Evolutionary conservation across 169 alveolate genomes (phyloP), one percentile per base, ranked within the genome.

Genomic region (Plasmodium fragile): DNA sequence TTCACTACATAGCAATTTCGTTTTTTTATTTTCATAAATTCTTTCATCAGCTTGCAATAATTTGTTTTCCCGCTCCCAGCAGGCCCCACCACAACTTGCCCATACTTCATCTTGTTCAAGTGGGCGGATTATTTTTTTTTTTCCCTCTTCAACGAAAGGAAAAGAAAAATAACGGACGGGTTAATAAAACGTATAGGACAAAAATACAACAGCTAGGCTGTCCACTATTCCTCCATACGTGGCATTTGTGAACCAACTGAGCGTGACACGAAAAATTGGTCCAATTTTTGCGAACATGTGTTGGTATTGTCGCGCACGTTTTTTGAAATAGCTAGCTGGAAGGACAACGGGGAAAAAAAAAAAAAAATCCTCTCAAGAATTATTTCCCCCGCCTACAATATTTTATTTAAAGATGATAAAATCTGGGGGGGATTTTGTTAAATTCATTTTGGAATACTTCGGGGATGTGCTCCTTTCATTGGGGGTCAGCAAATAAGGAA

Each of bases 31-130:
- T 95, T 96, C 78, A 98, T 98, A 90, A 98, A 98, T 78, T 98
- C 99, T 95, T 98, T 98, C 77, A 98, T 95, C 70, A 96, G 96
- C 59, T 98, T 96, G 94, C 99, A 98, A 95, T 98, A 98, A 22
- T 99, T 98, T 43, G 99, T 98, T 97, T 98, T 98, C 70, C 99
- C 99, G 92, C 99, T 97, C 10, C 99, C 99, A 25, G 99, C 99
- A 25, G 99, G 99, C 8, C 99, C 99, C 81, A 99, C 97, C 32
- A 98, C 99, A 78, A 99, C 95, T 93, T 98, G 99, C 30, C 99
- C 99, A 85, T 95, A 98, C 45, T 97, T 94, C 98, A 97, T 97
- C n/a, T 36, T 77, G 43, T 49, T 25, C 49, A 25, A 13, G 16
- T 16, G 34, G 32, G 43, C 36, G 28, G 65, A 30, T 32, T 25